A percentile compares a stretch with the other conserved stretches of the same genome.
Evolutionary conservation across 1,284 basidiomycete species (phyloP).

Genomic region (Leccinum griseonigrum): DNA sequence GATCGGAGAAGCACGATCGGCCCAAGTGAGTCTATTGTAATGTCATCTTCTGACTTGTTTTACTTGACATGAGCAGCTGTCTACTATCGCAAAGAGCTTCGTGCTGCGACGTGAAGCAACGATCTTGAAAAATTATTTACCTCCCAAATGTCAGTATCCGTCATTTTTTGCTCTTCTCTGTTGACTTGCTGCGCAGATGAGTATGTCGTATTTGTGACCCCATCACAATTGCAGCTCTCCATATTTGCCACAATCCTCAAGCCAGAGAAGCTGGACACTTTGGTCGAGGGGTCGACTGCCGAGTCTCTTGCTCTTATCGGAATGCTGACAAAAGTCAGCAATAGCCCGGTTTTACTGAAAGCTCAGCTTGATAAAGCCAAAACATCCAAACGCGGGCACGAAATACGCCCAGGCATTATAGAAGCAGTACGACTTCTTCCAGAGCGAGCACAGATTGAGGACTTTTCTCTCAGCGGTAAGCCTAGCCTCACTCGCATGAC

Average conservation of each 20-base stretch:
- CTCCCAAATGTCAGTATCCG: slow-evolving; percentile 75
- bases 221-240: slow-evolving; percentile 76
- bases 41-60: not conserved
- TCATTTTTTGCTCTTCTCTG: not conserved
- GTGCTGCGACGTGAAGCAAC: slow-evolving; percentile 86
- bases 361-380: slow-evolving; percentile 41
- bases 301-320: slow-evolving; percentile 84
- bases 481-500: not conserved
- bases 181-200: slow-evolving; percentile 58
- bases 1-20: slow-evolving; percentile 69
- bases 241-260: slow-evolving; percentile 79
- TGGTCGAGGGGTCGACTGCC: slow-evolving; percentile 66
- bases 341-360: slow-evolving; percentile 85
- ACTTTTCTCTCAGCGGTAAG: slow-evolving; percentile 76
- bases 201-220: slow-evolving; percentile 90
- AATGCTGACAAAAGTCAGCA: slow-evolving; percentile 87
- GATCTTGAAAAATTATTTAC: slow-evolving; percentile 82
- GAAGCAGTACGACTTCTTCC: slow-evolving; percentile 74
- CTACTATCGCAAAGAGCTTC: slow-evolving; percentile 79
- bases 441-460: slow-evolving; percentile 55
- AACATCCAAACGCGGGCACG: slow-evolving; percentile 34
- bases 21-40: slow-evolving; percentile 50
- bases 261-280: slow-evolving; percentile 62
- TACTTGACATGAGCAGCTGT: slow-evolving; percentile 49
- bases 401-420: slow-evolving; percentile 50